A percentile compares a stretch with the other conserved stretches of the same genome.
Conservation (phyloP, 2,329 filamentous ascomycete species). For the Talaromyces sp. region DNA sequence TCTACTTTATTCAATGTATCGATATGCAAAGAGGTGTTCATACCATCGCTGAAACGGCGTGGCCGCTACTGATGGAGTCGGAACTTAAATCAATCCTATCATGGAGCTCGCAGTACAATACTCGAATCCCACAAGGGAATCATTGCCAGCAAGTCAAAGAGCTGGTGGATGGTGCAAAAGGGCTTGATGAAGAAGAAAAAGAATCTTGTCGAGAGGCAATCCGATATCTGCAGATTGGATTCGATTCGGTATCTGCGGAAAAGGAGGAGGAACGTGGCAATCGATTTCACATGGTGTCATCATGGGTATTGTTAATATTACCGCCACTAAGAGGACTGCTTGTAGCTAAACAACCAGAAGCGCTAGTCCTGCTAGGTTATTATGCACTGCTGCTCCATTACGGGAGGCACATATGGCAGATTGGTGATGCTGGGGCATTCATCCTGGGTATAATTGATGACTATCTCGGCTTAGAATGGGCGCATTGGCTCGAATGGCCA, state of each 20-base stretch:
- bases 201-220: constrained; percentile 9
- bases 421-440: constrained; percentile 10
- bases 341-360: constrained; percentile 9
- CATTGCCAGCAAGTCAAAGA: constrained; percentile 11
- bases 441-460: constrained; percentile 8
- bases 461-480: constrained; percentile 9
- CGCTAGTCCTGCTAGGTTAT: constrained; percentile 6
- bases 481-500: constrained; percentile 10
- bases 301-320: constrained; percentile 6
- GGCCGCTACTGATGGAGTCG: constrained; percentile 11
- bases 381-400: constrained; percentile 12
- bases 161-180: neutral
- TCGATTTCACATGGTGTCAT: constrained; percentile 8
- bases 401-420: constrained; percentile 10
- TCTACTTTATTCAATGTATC: constrained; percentile 7
- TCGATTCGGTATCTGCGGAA: constrained; percentile 9
- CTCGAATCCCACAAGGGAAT: constrained; percentile 3
- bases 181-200: constrained; percentile 7
- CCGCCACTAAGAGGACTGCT: constrained; percentile 5
- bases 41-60: constrained; percentile 12
- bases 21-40: constrained; percentile 13
- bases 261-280: constrained; percentile 6
- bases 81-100: constrained; percentile 9
- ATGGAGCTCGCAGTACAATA: constrained; percentile 2
- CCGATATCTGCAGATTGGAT: constrained; percentile 14